These are phyloP conservation scores for Fusarium clavum DNA, from an alignment of 2,329 filamentous ascomycete genomes.

Conservation along the genomic window DNA sequence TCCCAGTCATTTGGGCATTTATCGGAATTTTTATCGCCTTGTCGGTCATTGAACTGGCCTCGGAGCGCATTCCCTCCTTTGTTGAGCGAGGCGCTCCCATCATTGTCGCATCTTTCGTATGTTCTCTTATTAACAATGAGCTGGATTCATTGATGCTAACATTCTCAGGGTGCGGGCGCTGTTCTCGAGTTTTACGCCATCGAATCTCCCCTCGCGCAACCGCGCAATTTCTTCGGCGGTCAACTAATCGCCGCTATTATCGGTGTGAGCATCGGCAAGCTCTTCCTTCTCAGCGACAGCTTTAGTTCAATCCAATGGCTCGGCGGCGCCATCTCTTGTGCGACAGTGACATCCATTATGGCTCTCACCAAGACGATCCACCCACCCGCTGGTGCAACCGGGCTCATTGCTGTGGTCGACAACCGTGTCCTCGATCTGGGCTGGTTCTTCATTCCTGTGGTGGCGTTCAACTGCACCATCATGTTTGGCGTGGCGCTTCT, in stretches of 20 bases:
- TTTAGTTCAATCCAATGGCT: constrained; percentile 69
- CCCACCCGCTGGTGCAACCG: constrained; percentile 80
- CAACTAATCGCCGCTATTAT: constrained; percentile 72
- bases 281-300: constrained; percentile 66
- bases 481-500: constrained; percentile 73
- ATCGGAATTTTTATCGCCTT: constrained; percentile 73
- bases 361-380: constrained; percentile 77
- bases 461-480: constrained; percentile 69
- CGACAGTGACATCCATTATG: constrained; percentile 72
- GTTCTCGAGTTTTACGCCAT: constrained; percentile 81
- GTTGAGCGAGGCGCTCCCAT: constrained; percentile 64
- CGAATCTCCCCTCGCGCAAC: constrained; percentile 78
- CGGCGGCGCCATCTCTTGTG: constrained; percentile 74
- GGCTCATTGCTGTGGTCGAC: constrained; percentile 73
- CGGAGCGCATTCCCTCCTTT: constrained; percentile 66
- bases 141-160: not conserved
- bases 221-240: constrained; percentile 75
- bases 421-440: constrained; percentile 65
- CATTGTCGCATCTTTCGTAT: constrained; percentile 77
- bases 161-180: constrained; percentile 73
- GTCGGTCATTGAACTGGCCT: constrained; percentile 68
- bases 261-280: constrained; percentile 72
- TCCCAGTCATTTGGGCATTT: constrained; percentile 71
- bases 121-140: constrained; percentile 45
- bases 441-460: constrained; percentile 75